Base-by-base conservation (phyloP, 129 eudicot genomes). In the Ambrosia trifida region DNA sequence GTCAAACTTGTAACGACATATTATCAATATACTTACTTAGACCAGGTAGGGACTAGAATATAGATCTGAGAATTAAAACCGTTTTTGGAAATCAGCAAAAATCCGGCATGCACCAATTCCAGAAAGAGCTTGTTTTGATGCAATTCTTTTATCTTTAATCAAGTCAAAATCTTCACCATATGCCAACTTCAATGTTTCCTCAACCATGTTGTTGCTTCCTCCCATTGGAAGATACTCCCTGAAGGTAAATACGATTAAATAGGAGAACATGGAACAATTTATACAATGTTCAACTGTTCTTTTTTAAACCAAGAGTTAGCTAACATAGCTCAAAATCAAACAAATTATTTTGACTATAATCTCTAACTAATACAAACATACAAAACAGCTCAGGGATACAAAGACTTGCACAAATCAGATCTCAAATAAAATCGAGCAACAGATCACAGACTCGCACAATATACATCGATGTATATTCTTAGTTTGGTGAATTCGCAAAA, bases 171-270 rank as follows among this genome's bases (percentile, higher is more conserved):
- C 70, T 50, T 85, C 96, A 64, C 98, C 98, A 64, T 93, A 93
- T 4, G 98, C 95, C 33, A 93, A 78, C 85, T 89, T 93, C 75
- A 93, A 38, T 33, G 98, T 84, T 78, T 87, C 95, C 43, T 93
- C 85, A 60, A 93, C 81, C 98, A 89, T 93, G 2, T 83, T 80
- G 50, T 72, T 74, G 77, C 96, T 89, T 83, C 98, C 98, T 72
- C 98, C 98, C 96, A 93, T 93, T 18, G 98, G 98, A 76, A 93
- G 98, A 80, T 93, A 93, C 72, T 93, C 98, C 98, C 98, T 93
- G 82, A 63, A 53, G 9, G 31, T 51, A 30, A 28, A 24, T 19
- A n/a, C n/a, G 44, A 38, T 70, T 70, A 40, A 60, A 57, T 57
- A 67, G 17, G 1, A 12, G 13, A 72, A 80, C 28, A 72, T 47